Base-by-base conservation (phyloP, 2,329 filamentous ascomycete species). In the Rhexocercosporidium sp. region DNA sequence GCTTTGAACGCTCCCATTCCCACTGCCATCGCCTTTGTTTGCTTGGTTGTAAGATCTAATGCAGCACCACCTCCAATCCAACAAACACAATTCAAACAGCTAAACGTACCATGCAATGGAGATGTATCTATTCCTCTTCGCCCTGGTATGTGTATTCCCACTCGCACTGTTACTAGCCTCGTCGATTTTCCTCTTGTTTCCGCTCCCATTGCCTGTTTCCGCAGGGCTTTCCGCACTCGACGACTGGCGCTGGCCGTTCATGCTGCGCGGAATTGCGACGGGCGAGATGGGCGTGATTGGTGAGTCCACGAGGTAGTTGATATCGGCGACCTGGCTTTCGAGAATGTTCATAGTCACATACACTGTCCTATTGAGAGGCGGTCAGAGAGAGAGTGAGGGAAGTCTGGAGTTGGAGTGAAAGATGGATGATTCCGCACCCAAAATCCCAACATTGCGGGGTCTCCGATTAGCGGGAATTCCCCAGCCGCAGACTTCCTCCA, bases 71-170 rank as follows among this genome's bases (percentile, higher is more conserved):
- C 31, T 25, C n/a, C 47, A 61, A 14, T 44, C 3, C 16, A 12
- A 0, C 18, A n/a, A 39, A 1, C 18, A 29, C 27, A 61, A 29
- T 22, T 6, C 9, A 53, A 34, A 41, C 54, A 59, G 46, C 34
- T 18, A 44, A 16, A 74, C 73, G 27, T 70, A 78, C 76, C 77
- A 78, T 27, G 77, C 77, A 63, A 78, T 78, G 20, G 75, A 76
- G 54, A 78, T 78, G 68, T 78, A 78, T 68, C 77, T 69, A 69
- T 78, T 78, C 64, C 76, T 73, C 66, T 78, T 78, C 25, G 77
- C 74, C 53, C 76, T 72, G 9, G 76, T 76, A 65, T 78, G 76
- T 46, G 68, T 64, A 34, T 62, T 67, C 6, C 68, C 69, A 49
- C 66, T 71, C 54, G 68, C 34, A 60, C 62, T 68, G 18, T 46